phyloP scores from a whole-genome alignment of 805 yeast species.

The Yamadazyma sp. region DNA sequence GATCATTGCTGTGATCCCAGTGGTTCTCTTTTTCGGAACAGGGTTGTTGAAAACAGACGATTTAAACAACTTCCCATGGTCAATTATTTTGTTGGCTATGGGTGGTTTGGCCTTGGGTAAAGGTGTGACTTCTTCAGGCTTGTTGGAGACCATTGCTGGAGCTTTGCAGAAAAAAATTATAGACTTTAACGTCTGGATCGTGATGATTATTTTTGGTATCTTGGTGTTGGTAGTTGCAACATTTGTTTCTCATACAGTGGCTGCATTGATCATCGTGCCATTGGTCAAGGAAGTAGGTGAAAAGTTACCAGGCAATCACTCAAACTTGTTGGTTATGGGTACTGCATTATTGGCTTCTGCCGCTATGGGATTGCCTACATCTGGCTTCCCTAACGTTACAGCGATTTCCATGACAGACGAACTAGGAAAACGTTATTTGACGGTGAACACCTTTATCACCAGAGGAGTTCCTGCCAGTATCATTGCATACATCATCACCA shows the following conservation, averaged over 20 bases:
- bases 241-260: conserved; percentile 46
- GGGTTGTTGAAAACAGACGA: conserved; percentile 49
- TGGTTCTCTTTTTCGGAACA: conserved; percentile 49
- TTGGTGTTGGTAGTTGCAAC: conserved; percentile 43
- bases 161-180: conserved; percentile 44
- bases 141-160: conserved; percentile 45
- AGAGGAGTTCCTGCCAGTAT: conserved; percentile 44
- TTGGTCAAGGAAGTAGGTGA: conserved; percentile 43
- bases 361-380: conserved; percentile 48
- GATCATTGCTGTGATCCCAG: conserved; percentile 47
- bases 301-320: conserved; percentile 36
- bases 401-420: conserved; percentile 46
- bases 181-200: conserved; percentile 43
- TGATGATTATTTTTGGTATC: conserved; percentile 46
- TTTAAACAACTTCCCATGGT: conserved; percentile 54
- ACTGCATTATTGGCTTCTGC: conserved; percentile 41
- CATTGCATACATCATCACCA: conserved; percentile 34
- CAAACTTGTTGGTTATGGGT: conserved; percentile 41
- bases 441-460: conserved; percentile 42
- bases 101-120: conserved; percentile 56
- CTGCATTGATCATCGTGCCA: conserved; percentile 43
- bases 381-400: conserved; percentile 46
- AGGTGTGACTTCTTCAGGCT: conserved; percentile 51
- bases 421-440: conserved; percentile 39
- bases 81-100: conserved; percentile 54